Conservation (phyloP, 2,329 filamentous ascomycete species). For the Arthrobotrys megalospora region DNA sequence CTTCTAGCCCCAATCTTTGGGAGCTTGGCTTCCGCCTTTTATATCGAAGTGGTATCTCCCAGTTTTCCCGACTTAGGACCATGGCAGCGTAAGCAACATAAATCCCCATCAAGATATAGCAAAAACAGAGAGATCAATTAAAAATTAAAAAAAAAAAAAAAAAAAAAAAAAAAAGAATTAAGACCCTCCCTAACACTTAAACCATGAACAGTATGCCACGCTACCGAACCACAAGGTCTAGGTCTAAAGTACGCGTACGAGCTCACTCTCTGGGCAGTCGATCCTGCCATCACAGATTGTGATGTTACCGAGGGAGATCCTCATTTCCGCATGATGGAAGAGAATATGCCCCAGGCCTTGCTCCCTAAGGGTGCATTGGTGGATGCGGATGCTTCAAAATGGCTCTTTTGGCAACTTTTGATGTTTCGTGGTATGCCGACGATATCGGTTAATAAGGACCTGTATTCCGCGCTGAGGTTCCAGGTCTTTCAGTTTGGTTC, state of each 20-base stretch:
- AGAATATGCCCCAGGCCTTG: not conserved
- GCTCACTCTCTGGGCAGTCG: constrained; percentile 29
- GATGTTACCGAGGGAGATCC: constrained; percentile 15
- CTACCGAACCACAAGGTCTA: not conserved
- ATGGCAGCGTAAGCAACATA: constrained; percentile 26
- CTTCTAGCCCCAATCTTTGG: not conserved
- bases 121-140: too few relatives aligned
- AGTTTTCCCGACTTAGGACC: not conserved
- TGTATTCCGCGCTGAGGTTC: too few relatives aligned
- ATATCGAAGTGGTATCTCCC: constrained; percentile 13
- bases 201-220: constrained; percentile 33
- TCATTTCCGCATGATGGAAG: constrained; percentile 2
- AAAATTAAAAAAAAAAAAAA: too few relatives aligned
- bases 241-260: too few relatives aligned
- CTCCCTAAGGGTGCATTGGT: too few relatives aligned
- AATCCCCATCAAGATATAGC: too few relatives aligned
- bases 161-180: not conserved
- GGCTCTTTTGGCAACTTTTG: too few relatives aligned
- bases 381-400: too few relatives aligned
- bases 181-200: not conserved
- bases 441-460: too few relatives aligned
- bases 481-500: too few relatives aligned
- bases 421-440: too few relatives aligned
- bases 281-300: constrained; percentile 13
- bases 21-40: constrained; percentile 9